A percentile compares a stretch with the other conserved stretches of the same genome.
Conservation (phyloP, 2,329 filamentous ascomycete genomes). For the Aspergillus niger region DNA sequence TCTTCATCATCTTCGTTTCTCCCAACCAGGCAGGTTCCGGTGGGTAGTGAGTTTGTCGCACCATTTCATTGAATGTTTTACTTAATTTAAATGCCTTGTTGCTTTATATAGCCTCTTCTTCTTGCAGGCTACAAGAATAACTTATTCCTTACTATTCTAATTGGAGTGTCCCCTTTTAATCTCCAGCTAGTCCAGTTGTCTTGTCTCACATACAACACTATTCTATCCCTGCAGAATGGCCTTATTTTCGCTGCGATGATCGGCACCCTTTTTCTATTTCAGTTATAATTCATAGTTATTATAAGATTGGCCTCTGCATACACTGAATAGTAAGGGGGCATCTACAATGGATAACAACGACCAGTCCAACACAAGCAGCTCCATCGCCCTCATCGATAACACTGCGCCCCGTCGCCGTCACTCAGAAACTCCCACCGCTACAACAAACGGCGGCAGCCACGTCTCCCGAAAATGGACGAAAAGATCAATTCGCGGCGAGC, state of each 20-base stretch:
- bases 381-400: conserved; percentile 45
- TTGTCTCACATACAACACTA: too few species aligned
- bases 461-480: conserved; percentile 24
- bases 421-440: conserved; percentile 15
- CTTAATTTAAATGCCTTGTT: too few species aligned
- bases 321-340: too few species aligned
- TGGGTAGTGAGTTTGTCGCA: not conserved
- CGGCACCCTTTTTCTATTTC: too few species aligned
- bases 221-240: too few species aligned
- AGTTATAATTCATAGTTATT: too few species aligned
- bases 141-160: not conserved
- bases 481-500: conserved; percentile 41
- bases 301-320: too few species aligned
- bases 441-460: conserved; percentile 13
- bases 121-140: not conserved
- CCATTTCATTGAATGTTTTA: not conserved
- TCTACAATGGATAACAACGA: not conserved
- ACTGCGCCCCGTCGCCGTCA: conserved; percentile 33
- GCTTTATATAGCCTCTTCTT: not conserved
- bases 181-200: too few species aligned
- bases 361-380: conserved; percentile 6
- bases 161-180: too few species aligned
- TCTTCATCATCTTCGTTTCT: conserved; percentile 5
- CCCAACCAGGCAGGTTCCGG: not conserved
- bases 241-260: too few species aligned